Evolutionary conservation across 192 early-diverging fungal species (phyloP).

Genomic region (Umbelopsis sp.): DNA sequence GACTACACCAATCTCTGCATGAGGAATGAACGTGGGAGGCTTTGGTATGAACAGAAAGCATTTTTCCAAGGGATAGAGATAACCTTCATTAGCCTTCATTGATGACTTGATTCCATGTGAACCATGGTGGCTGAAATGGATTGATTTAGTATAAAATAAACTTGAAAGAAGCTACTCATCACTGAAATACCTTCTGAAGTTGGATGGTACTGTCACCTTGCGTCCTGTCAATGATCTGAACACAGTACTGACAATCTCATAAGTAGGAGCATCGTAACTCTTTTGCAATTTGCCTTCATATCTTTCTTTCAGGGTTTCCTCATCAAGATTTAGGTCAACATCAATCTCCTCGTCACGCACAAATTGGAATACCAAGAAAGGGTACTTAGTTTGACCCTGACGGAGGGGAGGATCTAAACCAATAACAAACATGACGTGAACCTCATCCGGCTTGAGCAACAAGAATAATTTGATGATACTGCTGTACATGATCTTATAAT

Average conservation of each 20-base stretch:
- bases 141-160: neutral
- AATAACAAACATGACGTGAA: constrained; percentile 91
- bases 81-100: constrained; percentile 96
- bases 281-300: constrained; percentile 79
- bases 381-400: constrained; percentile 96
- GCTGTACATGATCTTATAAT: constrained; percentile 93
- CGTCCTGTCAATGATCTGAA: constrained; percentile 82
- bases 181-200: constrained; percentile 4
- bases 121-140: constrained; percentile 66
- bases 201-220: constrained; percentile 68
- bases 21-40: constrained; percentile 86
- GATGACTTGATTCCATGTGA: constrained; percentile 90
- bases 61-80: constrained; percentile 92
- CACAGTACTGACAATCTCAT: constrained; percentile 83
- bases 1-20: constrained; percentile 81
- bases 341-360: constrained; percentile 90
- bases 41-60: constrained; percentile 95
- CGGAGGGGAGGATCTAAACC: constrained; percentile 95
- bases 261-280: constrained; percentile 85
- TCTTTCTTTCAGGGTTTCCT: constrained; percentile 67
- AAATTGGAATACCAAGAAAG: constrained; percentile 96
- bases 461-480: constrained; percentile 85
- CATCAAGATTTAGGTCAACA: constrained; percentile 79
- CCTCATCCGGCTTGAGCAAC: constrained; percentile 91
- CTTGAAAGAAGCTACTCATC: neutral